Percentiles rank a stretch among this genome's conserved stretches.
phyloP scores from a whole-genome alignment of 352 stramenopile species.

The Elongisporangium senticosum region DNA sequence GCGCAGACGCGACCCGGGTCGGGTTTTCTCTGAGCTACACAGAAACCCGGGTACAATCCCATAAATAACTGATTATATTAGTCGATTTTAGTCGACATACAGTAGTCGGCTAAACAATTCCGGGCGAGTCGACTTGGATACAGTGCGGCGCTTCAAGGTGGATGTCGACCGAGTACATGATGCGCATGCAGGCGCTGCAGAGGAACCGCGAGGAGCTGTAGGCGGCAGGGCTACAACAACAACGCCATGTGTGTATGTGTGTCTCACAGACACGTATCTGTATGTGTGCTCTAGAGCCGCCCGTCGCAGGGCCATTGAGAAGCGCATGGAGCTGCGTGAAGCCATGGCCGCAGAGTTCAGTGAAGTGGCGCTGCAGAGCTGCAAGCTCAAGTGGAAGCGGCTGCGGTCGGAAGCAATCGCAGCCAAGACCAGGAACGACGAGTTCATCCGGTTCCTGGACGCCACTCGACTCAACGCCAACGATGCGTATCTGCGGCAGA shows the following conservation, averaged over 20 bases:
- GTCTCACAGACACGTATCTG: background rate
- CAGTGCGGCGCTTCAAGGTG: background rate
- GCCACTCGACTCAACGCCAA: conserved; percentile 47
- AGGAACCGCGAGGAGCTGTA: conserved; percentile 54
- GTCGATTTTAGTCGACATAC: no score
- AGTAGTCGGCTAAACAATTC: background rate
- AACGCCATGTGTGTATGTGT: background rate
- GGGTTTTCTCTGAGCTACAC: background rate
- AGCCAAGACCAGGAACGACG: conserved; percentile 58
- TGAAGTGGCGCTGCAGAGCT: conserved; percentile 55
- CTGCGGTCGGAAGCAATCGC: conserved; percentile 29
- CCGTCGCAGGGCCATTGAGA: conserved; percentile 57
- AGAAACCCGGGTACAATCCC: background rate
- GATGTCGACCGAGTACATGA: conserved; percentile 56
- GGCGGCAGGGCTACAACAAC: background rate
- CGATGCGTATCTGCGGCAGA: conserved; percentile 30
- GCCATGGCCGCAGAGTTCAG: conserved; percentile 75
- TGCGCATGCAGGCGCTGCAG: conserved; percentile 58
- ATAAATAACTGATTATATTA: background rate
- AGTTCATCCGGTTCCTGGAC: conserved; percentile 45
- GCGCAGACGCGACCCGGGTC: background rate
- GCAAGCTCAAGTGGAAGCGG: conserved; percentile 56
- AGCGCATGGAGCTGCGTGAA: conserved; percentile 61
- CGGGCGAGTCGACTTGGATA: background rate
- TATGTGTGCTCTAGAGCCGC: conserved; percentile 29